Evolutionary conservation across 169 alveolate genomes (phyloP).

Genomic region (Toxoplasma gondii): DNA sequence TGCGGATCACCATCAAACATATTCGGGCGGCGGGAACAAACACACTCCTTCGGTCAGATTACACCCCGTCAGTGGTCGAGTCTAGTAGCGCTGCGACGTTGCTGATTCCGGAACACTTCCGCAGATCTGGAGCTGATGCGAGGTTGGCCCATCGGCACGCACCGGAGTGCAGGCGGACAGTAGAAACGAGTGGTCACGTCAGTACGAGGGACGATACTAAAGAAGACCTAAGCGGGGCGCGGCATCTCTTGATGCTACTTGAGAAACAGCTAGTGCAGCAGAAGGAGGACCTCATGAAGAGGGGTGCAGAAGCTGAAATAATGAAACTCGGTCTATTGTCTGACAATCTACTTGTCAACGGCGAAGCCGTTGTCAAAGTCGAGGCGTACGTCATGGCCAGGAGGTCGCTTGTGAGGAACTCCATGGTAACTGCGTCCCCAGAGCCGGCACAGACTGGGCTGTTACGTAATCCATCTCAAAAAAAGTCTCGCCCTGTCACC

Average conservation of each 20-base stretch:
- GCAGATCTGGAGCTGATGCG: background rate
- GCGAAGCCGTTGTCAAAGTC: conserved; percentile 5
- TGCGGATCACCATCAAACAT: conserved; percentile 4
- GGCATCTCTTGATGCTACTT: background rate
- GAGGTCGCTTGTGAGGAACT: background rate
- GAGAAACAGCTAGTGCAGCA: background rate
- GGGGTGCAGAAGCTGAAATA: background rate
- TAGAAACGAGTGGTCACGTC: background rate
- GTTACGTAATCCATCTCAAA: too few species aligned
- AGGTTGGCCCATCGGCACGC: background rate
- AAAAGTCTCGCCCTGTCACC: too few species aligned
- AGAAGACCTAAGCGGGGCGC: background rate
- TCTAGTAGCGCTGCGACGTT: background rate
- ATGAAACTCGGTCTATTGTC: background rate
- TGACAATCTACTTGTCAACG: background rate
- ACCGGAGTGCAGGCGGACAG: background rate
- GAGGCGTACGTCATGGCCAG: background rate
- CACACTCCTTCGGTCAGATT: background rate
- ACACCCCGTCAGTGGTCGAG: background rate
- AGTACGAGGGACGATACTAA: background rate
- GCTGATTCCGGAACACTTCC: background rate
- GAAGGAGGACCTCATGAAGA: background rate
- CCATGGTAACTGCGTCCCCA: background rate
- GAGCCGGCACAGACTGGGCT: background rate
- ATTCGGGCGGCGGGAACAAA: conserved; percentile 26